Evolutionary conservation across 805 yeast genomes (phyloP), one percentile per base, ranked within the genome.

Genomic region (Sporopachydermia quercuum): DNA sequence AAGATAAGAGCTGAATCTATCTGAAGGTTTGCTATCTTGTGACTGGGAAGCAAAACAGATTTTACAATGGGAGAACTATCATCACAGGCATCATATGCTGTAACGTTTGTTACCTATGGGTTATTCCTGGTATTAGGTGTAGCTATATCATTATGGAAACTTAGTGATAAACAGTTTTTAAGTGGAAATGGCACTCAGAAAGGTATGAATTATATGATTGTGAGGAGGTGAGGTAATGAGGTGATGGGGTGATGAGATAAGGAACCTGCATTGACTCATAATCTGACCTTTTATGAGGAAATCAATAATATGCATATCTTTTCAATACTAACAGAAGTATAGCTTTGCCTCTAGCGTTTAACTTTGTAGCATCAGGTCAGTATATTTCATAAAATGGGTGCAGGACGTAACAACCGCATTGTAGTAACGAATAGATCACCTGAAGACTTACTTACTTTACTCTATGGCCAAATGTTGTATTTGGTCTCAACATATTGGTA

Each of bases 281-380:
- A n/a, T n/a, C n/a, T n/a, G n/a, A n/a, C n/a, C n/a, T n/a, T n/a
- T n/a, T n/a, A n/a, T n/a, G n/a, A n/a, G n/a, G n/a, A n/a, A n/a
- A n/a, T n/a, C n/a, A n/a, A 16, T 16, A 36, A 17, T 6, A 16
- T 19, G 16, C 8, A 16, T 8, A 6, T 4, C 18, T 14, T 13
- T 33, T 14, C 19, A 23, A 8, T n/a, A 13, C 15, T 15, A 15
- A 17, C 39, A 37, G 13, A 39, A 39, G 6, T 14, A 16, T 36
- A 47, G 60, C 61, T 23, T 34, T 84, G 13, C 94, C 95, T 1
- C 62, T 87, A 49, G 81, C 95, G 2, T 65, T 87, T 44, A 87
- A 87, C 56, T 87, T 87, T 55, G 74, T 87, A 40, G 96, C 96
- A 39, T 77, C 93, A 48, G 94, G 94, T 71, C 66, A 63, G 82